Evolutionary conservation across 2,329 filamentous ascomycete species (phyloP), one percentile per base, ranked within the genome.

Genomic region (Penicillium janthinellum): DNA sequence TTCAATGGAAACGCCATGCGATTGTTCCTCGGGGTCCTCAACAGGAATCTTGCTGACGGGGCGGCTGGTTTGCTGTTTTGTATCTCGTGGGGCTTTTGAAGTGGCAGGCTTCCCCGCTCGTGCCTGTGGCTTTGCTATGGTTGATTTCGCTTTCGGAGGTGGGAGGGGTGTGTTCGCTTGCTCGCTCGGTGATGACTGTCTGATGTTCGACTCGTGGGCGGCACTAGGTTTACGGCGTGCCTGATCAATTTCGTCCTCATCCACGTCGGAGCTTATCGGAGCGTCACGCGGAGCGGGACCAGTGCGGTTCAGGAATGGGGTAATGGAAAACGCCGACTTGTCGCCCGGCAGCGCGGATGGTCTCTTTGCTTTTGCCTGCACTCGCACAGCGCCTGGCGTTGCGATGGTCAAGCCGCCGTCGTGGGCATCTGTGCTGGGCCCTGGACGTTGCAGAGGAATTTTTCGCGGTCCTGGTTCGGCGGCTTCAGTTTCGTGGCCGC

Each of bases 271-370:
- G 41, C 69, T 71, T 37, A 53, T 62, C 35, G 66, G 67, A 12
- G 71, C 69, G 44, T 70, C 68, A 38, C 78, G 76, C 14, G 88
- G 76, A 12, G 88, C 78, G 64, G 81, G 88, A 61, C 83, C 87
- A 28, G 86, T 88, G 53, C 89, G 87, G 75, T 93, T 96, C 62
- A 98, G 82, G 80, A 96, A 97, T 0, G 94, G 94, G 0, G 94
- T 98, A 64, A 97, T 92, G 4, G 92, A 96, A 75, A 98, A 97
- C 2, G 85, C 88, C 0, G 93, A 97, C 75, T 96, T 97, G 71
- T 96, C 91, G 34, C 90, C 92, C 5, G 90, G 80, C 57, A 86
- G 78, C 1, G 85, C 83, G 39, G 85, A 83, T 20, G 87, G 84
- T 31, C 80, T 74, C 50, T 80, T 83, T 57, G 82, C 79, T 72